Evolutionary conservation across 371 early-diverging fungal species (phyloP), one percentile per base, ranked within the genome.

Genomic region (Mortierella sp.): DNA sequence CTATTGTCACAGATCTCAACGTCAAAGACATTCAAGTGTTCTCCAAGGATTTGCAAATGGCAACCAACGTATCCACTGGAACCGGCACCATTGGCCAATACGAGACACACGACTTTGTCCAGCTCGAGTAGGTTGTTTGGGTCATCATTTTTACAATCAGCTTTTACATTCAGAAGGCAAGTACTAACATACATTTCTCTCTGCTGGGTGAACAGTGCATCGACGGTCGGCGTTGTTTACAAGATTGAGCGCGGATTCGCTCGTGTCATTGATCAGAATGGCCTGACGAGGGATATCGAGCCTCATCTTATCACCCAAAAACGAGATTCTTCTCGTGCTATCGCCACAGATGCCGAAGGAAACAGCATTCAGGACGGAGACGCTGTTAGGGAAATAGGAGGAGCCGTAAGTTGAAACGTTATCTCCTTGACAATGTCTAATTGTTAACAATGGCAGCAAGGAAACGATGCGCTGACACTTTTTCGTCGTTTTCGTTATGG

Each of bases 61-160:
- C 93, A 16, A 86, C 84, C 58, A 90, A 87, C 39, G 82, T 84
- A 16, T 55, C 83, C 46, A 67, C 67, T 12, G 78, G 67, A 26
- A 80, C 78, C 1, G 66, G 68, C 12, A 76, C 72, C 14, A 57
- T 74, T 13, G 84, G 84, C 18, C 80, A 88, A 30, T 93, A 90
- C 69, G 96, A 95, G 50, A 80, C 94, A 30, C 91, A 95, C 54
- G 97, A 97, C 69, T 82, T 95, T 45, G 96, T 97, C 1, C 88
- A 90, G 64, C 82, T 95, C n/a, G 90, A 87, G 90, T 90, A 83
- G 71, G 87, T 82, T 27, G 27, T 5, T 30, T 19, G 2, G 3
- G 48, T 16, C n/a, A 42, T 41, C 39, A 50, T 14, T 12, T 12
- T 16, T 34, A 6, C 18, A 19, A 28, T 28, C 16, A 28, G 16